Base-by-base conservation (phyloP, 1,139 yeast species). In the Taphrina deformans region DNA sequence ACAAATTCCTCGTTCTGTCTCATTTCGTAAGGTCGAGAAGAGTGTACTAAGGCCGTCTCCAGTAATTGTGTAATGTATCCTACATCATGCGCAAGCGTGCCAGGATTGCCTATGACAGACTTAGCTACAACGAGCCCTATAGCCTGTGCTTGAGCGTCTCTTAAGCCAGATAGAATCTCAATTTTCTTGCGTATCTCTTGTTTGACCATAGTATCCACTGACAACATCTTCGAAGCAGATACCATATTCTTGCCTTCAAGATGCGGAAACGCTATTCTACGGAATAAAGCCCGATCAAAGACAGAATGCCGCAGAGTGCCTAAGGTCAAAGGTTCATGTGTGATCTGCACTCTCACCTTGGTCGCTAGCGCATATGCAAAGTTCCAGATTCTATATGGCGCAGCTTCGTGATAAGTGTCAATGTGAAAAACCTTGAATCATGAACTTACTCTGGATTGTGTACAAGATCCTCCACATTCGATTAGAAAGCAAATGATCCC, bases 401-500 rank as follows among this genome's bases (percentile, higher is more conserved):
- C 53, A 14, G 69, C 66, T 62, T 6, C 7, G 5, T 7, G 6
- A 14, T 53, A 12, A 23, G 48, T 16, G 29, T 48, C 41, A 3
- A 59, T 62, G n/a, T 53, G 14, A 48, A 9, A 38, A 18, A 14
- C 10, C 4, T 53, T 5, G 58, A 9, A 14, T n/a, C n/a, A 29
- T 3, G 12, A n/a, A 18, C 67, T 27, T 65, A 67, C 69, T 69
- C 63, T 73, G 76, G 14, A 73, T 46, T 1, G 72, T 69, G 65
- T 73, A 71, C 24, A 70, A 41, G n/a, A 69, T 64, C 59, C 73
- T 63, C 18, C 75, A 70, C 10, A 65, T 31, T 12, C 71, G 68
- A 24, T 68, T 68, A 3, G 70, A 69, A 16, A 73, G 62, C 6
- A 75, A 72, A 10, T 70, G 69, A 55, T 75, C 75, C 78, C 78